phyloP scores from a whole-genome alignment of 176 grass and related monocot genomes.

The Lolium perenne region DNA sequence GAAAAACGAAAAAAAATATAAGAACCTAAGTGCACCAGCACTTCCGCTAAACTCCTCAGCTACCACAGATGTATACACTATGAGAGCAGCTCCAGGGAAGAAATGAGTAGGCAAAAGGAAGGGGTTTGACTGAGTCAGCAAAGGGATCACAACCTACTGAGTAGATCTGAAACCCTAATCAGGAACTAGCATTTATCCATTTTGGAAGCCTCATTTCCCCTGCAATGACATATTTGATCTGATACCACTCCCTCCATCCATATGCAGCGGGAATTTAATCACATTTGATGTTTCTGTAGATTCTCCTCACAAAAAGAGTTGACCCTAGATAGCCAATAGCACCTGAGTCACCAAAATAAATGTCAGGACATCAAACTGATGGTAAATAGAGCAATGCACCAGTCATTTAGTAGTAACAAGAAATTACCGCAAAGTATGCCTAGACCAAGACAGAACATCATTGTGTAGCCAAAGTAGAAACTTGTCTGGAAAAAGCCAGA shows the following conservation, averaged over 20 bases:
- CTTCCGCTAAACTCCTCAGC: slow-evolving; percentile 46
- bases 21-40: background rate
- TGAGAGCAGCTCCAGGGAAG: slow-evolving; percentile 13
- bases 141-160: slow-evolving; percentile 20
- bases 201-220: slow-evolving; percentile 35
- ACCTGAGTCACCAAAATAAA: slow-evolving; percentile 47
- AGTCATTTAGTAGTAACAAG: background rate
- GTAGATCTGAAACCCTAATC: slow-evolving; percentile 45
- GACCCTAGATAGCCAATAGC: slow-evolving; percentile 76
- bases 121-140: slow-evolving; percentile 21
- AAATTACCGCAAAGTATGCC: slow-evolving; percentile 79
- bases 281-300: slow-evolving; percentile 83
- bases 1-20: background rate
- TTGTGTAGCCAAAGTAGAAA: slow-evolving; percentile 89
- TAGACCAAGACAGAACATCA: slow-evolving; percentile 89
- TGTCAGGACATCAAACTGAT: background rate
- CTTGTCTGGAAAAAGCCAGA: slow-evolving; percentile 92
- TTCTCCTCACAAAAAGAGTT: slow-evolving; percentile 78
- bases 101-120: slow-evolving; percentile 41
- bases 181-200: slow-evolving; percentile 44
- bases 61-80: slow-evolving; percentile 49
- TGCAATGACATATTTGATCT: slow-evolving; percentile 22
- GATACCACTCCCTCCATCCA: background rate
- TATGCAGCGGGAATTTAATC: slow-evolving; percentile 45
- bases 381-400: background rate